These are phyloP conservation scores for Trypanosoma scelopori DNA, from an alignment of 208 protist species.

Conservation along the genomic window DNA sequence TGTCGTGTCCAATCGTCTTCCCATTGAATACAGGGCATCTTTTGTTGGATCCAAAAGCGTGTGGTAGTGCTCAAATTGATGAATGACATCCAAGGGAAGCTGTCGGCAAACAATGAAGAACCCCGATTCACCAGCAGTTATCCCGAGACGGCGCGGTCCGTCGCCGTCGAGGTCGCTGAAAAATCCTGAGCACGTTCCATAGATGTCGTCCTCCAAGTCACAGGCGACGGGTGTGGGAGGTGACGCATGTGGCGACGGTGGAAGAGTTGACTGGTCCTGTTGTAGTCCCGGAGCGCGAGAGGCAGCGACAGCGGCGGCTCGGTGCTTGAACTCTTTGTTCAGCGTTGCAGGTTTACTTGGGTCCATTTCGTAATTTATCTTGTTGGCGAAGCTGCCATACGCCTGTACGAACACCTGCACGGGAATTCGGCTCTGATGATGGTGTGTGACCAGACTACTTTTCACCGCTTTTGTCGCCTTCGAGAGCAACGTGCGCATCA, in stretches of 20 bases:
- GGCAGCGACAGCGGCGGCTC: neutral
- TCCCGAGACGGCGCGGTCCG: conserved; percentile 4
- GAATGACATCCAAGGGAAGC: conserved; percentile 63
- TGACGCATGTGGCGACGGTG: neutral
- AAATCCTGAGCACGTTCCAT: conserved; percentile 3
- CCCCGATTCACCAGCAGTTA: conserved; percentile 12
- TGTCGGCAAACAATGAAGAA: conserved; percentile 32
- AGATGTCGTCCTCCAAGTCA: conserved; percentile 19
- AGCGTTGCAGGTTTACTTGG: conserved; percentile 7
- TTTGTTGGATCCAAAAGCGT: conserved; percentile 38
- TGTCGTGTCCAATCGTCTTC: neutral
- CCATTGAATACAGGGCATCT: conserved; percentile 15
- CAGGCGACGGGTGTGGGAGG: neutral
- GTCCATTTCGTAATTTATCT: conserved; percentile 20
- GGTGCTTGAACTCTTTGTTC: conserved; percentile 19
- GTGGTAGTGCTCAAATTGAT: conserved; percentile 74
- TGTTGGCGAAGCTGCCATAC: conserved; percentile 26
- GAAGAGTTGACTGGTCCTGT: neutral
- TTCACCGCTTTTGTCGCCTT: conserved; percentile 75
- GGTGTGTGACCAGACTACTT: conserved; percentile 30
- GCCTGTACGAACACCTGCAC: conserved; percentile 35
- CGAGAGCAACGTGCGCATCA: conserved; percentile 45
- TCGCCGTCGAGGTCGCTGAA: neutral
- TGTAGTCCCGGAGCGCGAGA: neutral
- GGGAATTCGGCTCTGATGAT: conserved; percentile 16